phyloP scores from a whole-genome alignment of 1,284 basidiomycete species.

The Cutaneotrichosporon mucoides region DNA sequence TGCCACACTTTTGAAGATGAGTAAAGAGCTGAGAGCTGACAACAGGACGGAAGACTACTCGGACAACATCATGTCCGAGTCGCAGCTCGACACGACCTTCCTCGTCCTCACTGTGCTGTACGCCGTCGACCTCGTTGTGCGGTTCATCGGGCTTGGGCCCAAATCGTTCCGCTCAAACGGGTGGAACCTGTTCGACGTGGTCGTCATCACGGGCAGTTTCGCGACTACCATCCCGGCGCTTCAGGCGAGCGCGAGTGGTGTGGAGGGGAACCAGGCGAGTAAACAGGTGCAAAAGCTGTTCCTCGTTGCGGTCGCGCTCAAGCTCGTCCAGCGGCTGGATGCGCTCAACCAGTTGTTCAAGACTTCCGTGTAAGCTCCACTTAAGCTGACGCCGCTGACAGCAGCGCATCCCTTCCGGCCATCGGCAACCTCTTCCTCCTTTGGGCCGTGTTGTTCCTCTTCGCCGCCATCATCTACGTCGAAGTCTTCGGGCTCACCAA shows the following conservation, averaged over 20 bases:
- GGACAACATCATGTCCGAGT: constrained; percentile 57
- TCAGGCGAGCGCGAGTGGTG: constrained; percentile 46
- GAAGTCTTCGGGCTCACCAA: constrained; percentile 94
- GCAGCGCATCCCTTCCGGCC: constrained; percentile 76
- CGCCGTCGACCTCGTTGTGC: constrained; percentile 70
- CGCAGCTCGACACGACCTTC: constrained; percentile 73
- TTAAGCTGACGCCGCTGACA: neutral
- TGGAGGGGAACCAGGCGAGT: constrained; percentile 32
- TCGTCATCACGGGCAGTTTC: constrained; percentile 77
- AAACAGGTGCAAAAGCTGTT: constrained; percentile 88
- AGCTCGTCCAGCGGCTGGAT: constrained; percentile 85
- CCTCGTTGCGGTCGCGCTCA: constrained; percentile 87
- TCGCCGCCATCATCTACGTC: constrained; percentile 84
- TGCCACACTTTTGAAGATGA: neutral
- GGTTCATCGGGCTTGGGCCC: constrained; percentile 81
- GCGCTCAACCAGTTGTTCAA: constrained; percentile 95
- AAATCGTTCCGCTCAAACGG: constrained; percentile 77
- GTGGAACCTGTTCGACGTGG: constrained; percentile 87
- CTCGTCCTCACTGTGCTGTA: constrained; percentile 71
- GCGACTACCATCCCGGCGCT: constrained; percentile 75
- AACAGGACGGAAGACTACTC: constrained; percentile 75
- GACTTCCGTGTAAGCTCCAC: constrained; percentile 73
- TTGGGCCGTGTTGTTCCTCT: constrained; percentile 88
- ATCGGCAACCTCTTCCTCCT: constrained; percentile 81
- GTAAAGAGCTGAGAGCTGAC: too few species aligned